These are phyloP conservation scores for Cudoniella acicularis DNA, from an alignment of 495 filamentous ascomycete genomes.

Conservation along the genomic window DNA sequence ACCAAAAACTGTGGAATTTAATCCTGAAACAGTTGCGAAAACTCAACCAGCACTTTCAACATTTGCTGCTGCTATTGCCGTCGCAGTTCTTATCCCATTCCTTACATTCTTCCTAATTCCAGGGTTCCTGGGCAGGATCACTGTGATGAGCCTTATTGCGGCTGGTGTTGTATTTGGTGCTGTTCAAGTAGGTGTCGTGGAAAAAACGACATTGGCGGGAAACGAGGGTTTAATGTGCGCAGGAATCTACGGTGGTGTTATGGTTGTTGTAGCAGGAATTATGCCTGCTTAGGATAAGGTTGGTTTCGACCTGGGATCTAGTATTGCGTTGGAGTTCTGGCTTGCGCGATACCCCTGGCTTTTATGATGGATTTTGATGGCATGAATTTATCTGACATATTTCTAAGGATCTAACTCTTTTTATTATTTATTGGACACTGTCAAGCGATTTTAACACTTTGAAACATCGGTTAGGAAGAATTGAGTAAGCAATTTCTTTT, in stretches of 20 bases:
- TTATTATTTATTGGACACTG: too few species aligned
- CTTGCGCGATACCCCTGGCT: conserved; percentile 1
- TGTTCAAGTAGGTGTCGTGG: conserved; percentile 30
- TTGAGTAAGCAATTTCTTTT: too few species aligned
- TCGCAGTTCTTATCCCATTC: conserved; percentile 54
- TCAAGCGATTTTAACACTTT: too few species aligned
- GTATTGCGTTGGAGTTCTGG: neutral
- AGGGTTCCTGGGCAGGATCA: conserved; percentile 51
- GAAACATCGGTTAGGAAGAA: too few species aligned
- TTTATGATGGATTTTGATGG: too few species aligned
- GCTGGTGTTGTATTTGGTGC: conserved; percentile 26
- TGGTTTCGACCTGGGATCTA: neutral
- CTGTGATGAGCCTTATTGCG: conserved; percentile 41
- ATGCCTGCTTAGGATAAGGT: conserved; percentile 20
- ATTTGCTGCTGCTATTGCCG: conserved; percentile 49
- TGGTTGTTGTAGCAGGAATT: conserved; percentile 39
- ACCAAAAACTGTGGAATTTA: neutral
- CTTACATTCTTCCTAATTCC: conserved; percentile 53
- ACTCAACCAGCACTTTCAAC: conserved; percentile 20
- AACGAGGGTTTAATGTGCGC: conserved; percentile 33
- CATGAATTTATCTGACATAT: too few species aligned
- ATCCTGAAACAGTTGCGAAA: neutral
- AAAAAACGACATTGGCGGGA: conserved; percentile 11
- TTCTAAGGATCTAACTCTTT: too few species aligned
- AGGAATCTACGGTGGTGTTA: conserved; percentile 40